phyloP scores from a whole-genome alignment of 805 yeast species.

The Kregervanrija pseudodelftensis region DNA sequence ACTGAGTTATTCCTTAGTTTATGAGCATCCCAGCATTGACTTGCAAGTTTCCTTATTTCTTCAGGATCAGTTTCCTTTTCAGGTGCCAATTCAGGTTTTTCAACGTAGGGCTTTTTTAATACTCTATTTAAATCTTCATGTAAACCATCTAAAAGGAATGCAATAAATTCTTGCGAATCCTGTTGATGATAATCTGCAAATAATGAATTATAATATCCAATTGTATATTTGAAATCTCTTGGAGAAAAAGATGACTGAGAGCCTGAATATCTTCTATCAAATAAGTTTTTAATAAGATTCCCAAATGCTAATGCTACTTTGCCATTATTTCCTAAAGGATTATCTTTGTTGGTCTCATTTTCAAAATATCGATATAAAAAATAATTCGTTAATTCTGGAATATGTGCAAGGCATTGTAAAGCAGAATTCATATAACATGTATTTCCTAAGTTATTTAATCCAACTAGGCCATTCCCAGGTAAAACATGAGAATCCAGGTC shows the following conservation, averaged over 20 bases:
- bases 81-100: constrained; percentile 74
- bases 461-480: constrained; percentile 41
- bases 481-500: constrained; percentile 16
- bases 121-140: constrained; percentile 91
- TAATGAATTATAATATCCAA: constrained; percentile 73
- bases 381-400: constrained; percentile 75
- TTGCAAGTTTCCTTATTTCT: constrained; percentile 58
- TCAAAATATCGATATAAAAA: constrained; percentile 56
- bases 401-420: constrained; percentile 77
- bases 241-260: constrained; percentile 42
- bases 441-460: constrained; percentile 75
- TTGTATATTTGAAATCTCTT: constrained; percentile 64
- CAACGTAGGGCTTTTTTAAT: constrained; percentile 74
- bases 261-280: constrained; percentile 26
- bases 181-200: constrained; percentile 83
- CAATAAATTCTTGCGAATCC: constrained; percentile 89
- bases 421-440: constrained; percentile 96
- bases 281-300: constrained; percentile 52
- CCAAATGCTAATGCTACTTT: constrained; percentile 76
- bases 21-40: constrained; percentile 75
- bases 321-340: constrained; percentile 85
- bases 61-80: constrained; percentile 47
- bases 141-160: constrained; percentile 78
- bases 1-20: constrained; percentile 76
- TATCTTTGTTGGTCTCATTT: constrained; percentile 61